These are phyloP conservation scores for Ophiostoma pallidulum DNA, from an alignment of 2,329 filamentous ascomycete genomes.

Conservation along the genomic window DNA sequence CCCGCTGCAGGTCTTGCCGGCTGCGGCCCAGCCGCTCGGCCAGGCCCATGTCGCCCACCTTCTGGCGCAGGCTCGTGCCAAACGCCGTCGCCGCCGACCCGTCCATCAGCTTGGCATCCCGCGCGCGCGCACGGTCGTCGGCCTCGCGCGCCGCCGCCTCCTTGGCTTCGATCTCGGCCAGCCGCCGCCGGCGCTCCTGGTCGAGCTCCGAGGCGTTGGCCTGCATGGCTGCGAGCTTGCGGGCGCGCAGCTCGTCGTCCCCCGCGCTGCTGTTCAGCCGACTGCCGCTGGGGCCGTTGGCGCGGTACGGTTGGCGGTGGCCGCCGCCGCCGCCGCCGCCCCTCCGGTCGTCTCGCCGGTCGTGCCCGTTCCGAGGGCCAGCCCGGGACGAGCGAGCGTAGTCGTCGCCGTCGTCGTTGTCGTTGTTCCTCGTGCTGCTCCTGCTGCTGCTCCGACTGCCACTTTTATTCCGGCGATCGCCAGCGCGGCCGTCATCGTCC, in stretches of 20 bases:
- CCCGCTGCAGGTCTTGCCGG: conserved; percentile 34
- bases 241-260: conserved; percentile 48
- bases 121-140: conserved; percentile 53
- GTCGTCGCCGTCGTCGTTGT: conserved; percentile 37
- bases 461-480: conserved; percentile 1
- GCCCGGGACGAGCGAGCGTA: no score
- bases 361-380: no score
- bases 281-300: neutral
- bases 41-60: conserved; percentile 43
- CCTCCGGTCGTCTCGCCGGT: no score
- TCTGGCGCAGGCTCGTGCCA: conserved; percentile 51
- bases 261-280: neutral
- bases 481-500: neutral
- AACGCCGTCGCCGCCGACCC: conserved; percentile 35
- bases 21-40: conserved; percentile 43
- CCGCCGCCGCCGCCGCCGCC: no score
- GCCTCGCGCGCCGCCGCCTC: conserved; percentile 56
- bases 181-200: conserved; percentile 55
- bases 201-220: conserved; percentile 61
- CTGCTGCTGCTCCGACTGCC: neutral
- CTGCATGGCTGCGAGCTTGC: conserved; percentile 65
- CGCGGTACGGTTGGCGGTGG: no score
- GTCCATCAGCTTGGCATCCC: conserved; percentile 25
- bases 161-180: conserved; percentile 55
- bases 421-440: neutral